These are phyloP conservation scores for Anisogramma anomala DNA, from an alignment of 2,329 filamentous ascomycete genomes.

Conservation along the genomic window DNA sequence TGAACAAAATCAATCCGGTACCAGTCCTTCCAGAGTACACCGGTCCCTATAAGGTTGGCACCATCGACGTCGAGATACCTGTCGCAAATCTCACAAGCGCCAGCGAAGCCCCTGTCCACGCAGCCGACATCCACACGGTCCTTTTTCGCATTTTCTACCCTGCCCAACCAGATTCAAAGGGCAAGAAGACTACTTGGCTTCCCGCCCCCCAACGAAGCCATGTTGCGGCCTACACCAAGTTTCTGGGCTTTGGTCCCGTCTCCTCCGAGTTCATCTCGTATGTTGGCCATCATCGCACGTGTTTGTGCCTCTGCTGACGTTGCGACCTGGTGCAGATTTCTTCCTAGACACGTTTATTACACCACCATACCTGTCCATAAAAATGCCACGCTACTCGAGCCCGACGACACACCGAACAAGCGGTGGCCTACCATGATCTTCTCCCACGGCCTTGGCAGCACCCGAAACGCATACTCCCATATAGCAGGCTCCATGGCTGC, in stretches of 20 bases:
- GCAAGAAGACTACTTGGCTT: constrained; percentile 61
- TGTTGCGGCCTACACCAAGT: constrained; percentile 63
- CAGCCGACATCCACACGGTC: constrained; percentile 54
- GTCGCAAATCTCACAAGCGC: constrained; percentile 46
- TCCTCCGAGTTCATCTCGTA: constrained; percentile 50
- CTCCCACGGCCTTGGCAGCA: constrained; percentile 74
- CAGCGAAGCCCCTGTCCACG: constrained; percentile 39
- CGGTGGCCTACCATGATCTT: constrained; percentile 77
- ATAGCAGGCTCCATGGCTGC: constrained; percentile 67
- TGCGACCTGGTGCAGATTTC: constrained; percentile 33
- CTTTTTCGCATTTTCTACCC: constrained; percentile 79
- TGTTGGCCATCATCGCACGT: constrained; percentile 20
- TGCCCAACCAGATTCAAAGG: constrained; percentile 38
- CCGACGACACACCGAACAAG: constrained; percentile 31
- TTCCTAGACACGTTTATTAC: constrained; percentile 62
- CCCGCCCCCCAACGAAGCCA: constrained; percentile 65
- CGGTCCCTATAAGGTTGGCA: constrained; percentile 68
- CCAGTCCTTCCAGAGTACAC: constrained; percentile 65
- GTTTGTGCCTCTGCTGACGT: constrained; percentile 1
- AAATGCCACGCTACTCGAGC: constrained; percentile 52
- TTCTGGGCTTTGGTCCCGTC: constrained; percentile 53
- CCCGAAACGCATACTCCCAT: constrained; percentile 76
- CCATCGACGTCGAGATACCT: constrained; percentile 70
- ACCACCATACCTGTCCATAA: constrained; percentile 61
- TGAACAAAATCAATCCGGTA: constrained; percentile 53